phyloP scores from a whole-genome alignment of 306 rosid genomes.

The Fragaria iinumae region DNA sequence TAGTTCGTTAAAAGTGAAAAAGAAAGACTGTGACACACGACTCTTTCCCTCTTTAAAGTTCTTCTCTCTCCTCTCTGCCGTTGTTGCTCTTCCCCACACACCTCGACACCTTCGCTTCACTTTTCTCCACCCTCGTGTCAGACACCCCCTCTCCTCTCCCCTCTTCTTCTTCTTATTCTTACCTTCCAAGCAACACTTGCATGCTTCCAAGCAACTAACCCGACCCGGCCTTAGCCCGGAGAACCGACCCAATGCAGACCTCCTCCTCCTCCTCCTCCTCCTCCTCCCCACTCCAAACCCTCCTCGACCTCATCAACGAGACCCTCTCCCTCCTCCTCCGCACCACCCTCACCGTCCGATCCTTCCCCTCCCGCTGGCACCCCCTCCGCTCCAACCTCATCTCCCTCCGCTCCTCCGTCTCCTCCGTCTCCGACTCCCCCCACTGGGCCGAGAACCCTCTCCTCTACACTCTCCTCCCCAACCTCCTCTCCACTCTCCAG shows the following conservation, averaged over 20 bases:
- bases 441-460: conserved; percentile 59
- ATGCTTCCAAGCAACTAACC: conserved; percentile 18
- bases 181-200: conserved; percentile 32
- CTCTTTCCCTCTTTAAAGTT: too few species aligned
- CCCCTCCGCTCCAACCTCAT: conserved; percentile 42
- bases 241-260: conserved; percentile 25
- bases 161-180: conserved; percentile 12
- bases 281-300: conserved; percentile 39
- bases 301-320: conserved; percentile 43
- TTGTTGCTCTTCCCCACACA: conserved; percentile 30
- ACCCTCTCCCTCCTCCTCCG: conserved; percentile 39
- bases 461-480: conserved; percentile 51
- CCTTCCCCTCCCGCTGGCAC: conserved; percentile 54
- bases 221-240: conserved; percentile 12
- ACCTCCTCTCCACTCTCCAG: conserved; percentile 52
- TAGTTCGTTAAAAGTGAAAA: not conserved
- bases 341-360: conserved; percentile 43
- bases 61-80: not conserved
- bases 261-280: conserved; percentile 9
- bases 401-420: conserved; percentile 33
- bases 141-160: not conserved
- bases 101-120: conserved; percentile 13
- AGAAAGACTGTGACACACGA: too few species aligned
- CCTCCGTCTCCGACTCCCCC: conserved; percentile 39
- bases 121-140: conserved; percentile 22